A percentile compares a stretch with the other conserved stretches of the same genome.
Conservation (phyloP, 441 rosid genomes). For the Aquilaria agallochum region DNA sequence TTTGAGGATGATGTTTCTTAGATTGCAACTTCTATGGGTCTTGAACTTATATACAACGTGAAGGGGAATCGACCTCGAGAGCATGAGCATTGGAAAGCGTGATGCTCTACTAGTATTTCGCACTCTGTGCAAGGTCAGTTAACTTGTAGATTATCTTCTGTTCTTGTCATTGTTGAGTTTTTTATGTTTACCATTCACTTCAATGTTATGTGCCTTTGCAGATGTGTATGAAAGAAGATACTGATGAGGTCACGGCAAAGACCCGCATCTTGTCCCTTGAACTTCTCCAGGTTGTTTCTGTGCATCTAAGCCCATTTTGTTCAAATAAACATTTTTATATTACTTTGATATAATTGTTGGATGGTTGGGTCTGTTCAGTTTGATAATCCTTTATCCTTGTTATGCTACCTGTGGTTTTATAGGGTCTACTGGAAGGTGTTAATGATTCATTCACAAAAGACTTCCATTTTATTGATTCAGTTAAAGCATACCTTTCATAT, state of each 20-base stretch:
- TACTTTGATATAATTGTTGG: conserved; percentile 4
- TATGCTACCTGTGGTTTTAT: conserved; percentile 23
- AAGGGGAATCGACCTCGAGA: conserved; percentile 95
- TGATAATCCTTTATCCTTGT: conserved; percentile 4
- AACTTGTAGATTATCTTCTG: conserved; percentile 16
- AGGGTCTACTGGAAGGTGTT: conserved; percentile 97
- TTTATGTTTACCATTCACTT: conserved; percentile 16
- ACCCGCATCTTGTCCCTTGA: conserved; percentile 94
- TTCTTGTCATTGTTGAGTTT: conserved; percentile 21
- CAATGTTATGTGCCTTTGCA: conserved; percentile 26
- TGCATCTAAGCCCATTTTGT: conserved; percentile 5
- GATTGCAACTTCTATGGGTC: conserved; percentile 14
- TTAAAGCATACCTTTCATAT: conserved; percentile 97
- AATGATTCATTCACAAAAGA: conserved; percentile 91
- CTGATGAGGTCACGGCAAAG: conserved; percentile 91
- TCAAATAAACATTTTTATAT: conserved; percentile 5
- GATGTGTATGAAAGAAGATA: conserved; percentile 99
- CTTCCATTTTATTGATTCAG: conserved; percentile 97
- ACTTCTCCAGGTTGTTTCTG: conserved; percentile 86
- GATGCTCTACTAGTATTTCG: conserved; percentile 97
- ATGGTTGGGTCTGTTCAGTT: background rate
- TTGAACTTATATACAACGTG: conserved; percentile 17
- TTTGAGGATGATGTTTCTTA: conserved; percentile 9
- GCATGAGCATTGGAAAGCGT: conserved; percentile 92
- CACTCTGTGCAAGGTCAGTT: conserved; percentile 97